These are phyloP conservation scores for Gelatoporia subvermispora DNA, from an alignment of 768 basidiomycete genomes.

Conservation along the genomic window DNA sequence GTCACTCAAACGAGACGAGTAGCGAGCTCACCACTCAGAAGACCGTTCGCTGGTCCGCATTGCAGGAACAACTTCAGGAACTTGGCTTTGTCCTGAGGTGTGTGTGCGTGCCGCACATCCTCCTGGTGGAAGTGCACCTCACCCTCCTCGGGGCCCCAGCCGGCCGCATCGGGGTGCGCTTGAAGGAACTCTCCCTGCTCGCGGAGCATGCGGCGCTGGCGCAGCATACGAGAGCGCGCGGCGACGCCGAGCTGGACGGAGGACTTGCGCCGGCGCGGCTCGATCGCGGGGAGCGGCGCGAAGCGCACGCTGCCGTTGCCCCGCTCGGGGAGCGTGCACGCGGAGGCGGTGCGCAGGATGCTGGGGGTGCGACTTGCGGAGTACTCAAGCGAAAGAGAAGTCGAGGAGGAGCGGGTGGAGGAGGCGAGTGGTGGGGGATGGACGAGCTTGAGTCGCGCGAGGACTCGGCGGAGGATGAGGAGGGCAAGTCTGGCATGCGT, in stretches of 20 bases:
- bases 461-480: neutral
- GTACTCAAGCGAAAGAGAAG: neutral
- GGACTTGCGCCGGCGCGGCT: constrained; percentile 25
- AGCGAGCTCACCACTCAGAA: constrained; percentile 63
- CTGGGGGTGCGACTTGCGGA: neutral
- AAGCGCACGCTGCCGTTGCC: constrained; percentile 27
- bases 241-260: constrained; percentile 30
- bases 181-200: constrained; percentile 10
- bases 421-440: constrained; percentile 1
- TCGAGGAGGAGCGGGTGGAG: neutral
- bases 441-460: constrained; percentile 3
- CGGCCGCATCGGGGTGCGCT: constrained; percentile 1
- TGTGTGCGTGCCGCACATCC: too few species aligned
- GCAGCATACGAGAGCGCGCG: constrained; percentile 31
- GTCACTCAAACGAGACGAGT: neutral
- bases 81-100: constrained; percentile 77
- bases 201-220: constrained; percentile 22
- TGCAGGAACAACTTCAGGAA: constrained; percentile 76
- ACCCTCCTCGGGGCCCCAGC: neutral
- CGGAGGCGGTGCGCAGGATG: constrained; percentile 15
- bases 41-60: constrained; percentile 66
- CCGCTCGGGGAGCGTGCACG: constrained; percentile 13
- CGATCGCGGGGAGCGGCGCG: constrained; percentile 30
- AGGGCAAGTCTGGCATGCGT: too few species aligned
- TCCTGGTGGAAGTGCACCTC: neutral